These are phyloP conservation scores for Lactifluus subvellereus DNA, from an alignment of 768 basidiomycete genomes.

Conservation along the genomic window DNA sequence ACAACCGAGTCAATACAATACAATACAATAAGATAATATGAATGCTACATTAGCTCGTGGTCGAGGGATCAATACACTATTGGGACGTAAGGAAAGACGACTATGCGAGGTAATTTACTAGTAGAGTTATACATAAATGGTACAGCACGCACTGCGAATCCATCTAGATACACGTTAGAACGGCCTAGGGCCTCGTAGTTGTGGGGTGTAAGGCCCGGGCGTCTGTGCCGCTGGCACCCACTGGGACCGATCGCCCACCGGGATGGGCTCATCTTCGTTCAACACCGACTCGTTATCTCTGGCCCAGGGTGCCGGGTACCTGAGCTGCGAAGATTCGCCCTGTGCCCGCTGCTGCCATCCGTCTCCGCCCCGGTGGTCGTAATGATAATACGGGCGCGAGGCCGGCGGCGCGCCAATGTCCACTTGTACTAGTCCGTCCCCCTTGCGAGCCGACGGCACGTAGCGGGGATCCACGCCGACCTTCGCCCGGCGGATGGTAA, in stretches of 20 bases:
- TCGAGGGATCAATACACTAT: neutral
- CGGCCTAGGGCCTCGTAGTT: neutral
- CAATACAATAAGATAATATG: neutral
- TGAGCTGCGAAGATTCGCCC: neutral
- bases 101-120: neutral
- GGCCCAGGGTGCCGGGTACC: conserved; percentile 29
- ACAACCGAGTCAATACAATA: no score
- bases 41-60: neutral
- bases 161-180: neutral
- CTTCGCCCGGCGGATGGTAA: neutral
- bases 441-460: neutral
- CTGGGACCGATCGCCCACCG: conserved; percentile 43
- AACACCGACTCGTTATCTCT: conserved; percentile 31
- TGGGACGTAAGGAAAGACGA: neutral
- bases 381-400: neutral
- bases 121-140: neutral
- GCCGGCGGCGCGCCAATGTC: neutral
- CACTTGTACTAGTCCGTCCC: neutral
- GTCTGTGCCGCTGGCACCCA: conserved; percentile 27
- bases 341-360: neutral
- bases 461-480: neutral
- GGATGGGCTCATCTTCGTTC: conserved; percentile 53
- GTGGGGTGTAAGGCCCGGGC: neutral
- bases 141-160: neutral
- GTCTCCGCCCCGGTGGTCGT: neutral